Evolutionary conservation across 257 asterid species (phyloP), one percentile per base, ranked within the genome.

Genomic region (Verbascum thapsus): DNA sequence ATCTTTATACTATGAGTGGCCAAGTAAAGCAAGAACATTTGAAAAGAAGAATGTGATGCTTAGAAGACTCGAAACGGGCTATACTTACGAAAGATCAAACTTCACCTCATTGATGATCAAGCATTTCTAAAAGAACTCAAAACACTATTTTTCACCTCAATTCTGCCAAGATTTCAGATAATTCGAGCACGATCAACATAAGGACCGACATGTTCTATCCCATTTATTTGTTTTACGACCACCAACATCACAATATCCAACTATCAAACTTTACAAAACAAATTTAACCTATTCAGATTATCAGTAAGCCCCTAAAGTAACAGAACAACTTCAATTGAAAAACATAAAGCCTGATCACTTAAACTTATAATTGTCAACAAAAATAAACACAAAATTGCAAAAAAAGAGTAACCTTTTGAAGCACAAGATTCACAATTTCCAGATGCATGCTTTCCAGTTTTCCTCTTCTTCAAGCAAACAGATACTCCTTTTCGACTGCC

Each of bases 401-500:
- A 26, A 30, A 8, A 26, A 26, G 32, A 4, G 23, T 12, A 43
- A 85, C 96, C 96, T 81, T 85, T 85, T 49, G 94, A 78, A 68
- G 83, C 72, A 71, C 87, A 77, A 34, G 88, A 73, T 55, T 82
- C 83, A 58, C 94, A 85, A 71, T 79, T 87, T 9, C 79, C 90
- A 55, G 76, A 48, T 42, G 71, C 59, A 76, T 61, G 49, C 69
- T 77, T 84, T 66, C 84, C 84, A 38, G 75, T 83, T 80, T 82
- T 83, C 82, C 95, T 84, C 81, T 80, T 88, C 80, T 88, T 88
- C 59, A 77, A 69, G 68, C 85, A 78, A 70, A 85, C 73, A 51
- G 73, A 73, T n/a, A 77, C 34, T 60, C 68, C 76, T 15, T 63
- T 72, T 58, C 64, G 69, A 59, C 70, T 76, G 61, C 72, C 69